Evolutionary conservation across 805 yeast genomes (phyloP).

Genomic region (Ogataea paradorogensis): DNA sequence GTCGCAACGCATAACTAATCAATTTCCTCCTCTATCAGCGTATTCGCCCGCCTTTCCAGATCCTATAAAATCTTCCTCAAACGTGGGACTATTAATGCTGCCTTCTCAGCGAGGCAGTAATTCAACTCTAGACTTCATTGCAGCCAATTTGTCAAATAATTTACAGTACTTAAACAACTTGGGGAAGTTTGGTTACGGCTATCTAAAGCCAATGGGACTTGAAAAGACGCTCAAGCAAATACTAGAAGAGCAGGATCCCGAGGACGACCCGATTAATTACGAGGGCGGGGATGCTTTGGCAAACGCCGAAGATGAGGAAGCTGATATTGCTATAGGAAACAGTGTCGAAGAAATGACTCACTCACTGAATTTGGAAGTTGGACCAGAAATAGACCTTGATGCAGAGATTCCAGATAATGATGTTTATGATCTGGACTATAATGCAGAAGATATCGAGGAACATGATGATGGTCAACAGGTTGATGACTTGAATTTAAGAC

Average conservation of each 20-base stretch:
- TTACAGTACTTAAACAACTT: conserved; percentile 31
- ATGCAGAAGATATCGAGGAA: conserved; percentile 23
- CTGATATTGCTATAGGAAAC: conserved; percentile 26
- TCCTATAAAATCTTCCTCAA: conserved; percentile 23
- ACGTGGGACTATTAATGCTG: conserved; percentile 26
- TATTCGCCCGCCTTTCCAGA: conserved; percentile 48
- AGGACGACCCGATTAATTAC: conserved; percentile 20
- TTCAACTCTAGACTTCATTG: conserved; percentile 21
- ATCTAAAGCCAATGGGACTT: conserved; percentile 58
- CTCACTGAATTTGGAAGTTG: conserved; percentile 3
- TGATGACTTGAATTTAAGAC: neutral
- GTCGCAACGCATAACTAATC: conserved; percentile 18
- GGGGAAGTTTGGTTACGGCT: conserved; percentile 45
- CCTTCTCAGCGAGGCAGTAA: conserved; percentile 16
- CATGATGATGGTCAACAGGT: conserved; percentile 3
- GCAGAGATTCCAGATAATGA: conserved; percentile 44
- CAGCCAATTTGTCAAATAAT: conserved; percentile 22
- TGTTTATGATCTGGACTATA: conserved; percentile 34
- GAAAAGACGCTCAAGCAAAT: conserved; percentile 49
- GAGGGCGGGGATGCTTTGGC: conserved; percentile 18
- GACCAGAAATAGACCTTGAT: conserved; percentile 39
- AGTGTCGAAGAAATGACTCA: conserved; percentile 15
- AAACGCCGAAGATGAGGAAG: conserved; percentile 13
- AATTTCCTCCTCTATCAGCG: conserved; percentile 54
- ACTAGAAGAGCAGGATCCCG: conserved; percentile 21